Evolutionary conservation across 225 moss, liverwort and hornwort genomes (phyloP).

Genomic region (Pleurozium schreberi): DNA sequence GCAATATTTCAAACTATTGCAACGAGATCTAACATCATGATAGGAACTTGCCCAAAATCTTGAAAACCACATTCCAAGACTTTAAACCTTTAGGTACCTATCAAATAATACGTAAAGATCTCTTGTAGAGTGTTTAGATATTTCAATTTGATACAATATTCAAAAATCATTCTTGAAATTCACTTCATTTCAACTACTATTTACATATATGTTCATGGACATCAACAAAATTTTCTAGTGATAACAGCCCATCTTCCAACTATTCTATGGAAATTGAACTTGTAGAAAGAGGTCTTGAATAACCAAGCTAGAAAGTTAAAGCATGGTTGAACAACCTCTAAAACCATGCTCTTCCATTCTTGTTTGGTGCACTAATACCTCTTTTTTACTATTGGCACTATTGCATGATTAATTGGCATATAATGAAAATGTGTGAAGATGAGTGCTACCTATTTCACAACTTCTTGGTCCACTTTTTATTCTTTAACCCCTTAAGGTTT

Average conservation of each 20-base stretch:
- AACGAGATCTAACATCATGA: not conserved
- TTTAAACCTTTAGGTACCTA: not conserved
- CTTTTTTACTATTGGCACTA: not conserved
- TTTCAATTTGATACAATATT: not conserved
- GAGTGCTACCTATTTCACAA: not conserved
- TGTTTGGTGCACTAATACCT: not conserved
- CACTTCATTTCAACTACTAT: not conserved
- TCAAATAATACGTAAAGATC: no score
- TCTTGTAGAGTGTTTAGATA: not conserved
- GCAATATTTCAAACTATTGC: not conserved
- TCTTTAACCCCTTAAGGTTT: no score
- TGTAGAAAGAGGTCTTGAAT: not conserved
- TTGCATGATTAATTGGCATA: not conserved
- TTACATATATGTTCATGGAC: not conserved
- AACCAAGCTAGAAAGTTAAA: fast-evolving
- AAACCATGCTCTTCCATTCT: not conserved
- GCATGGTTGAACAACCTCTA: not conserved
- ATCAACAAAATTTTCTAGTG: not conserved
- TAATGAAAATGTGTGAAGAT: not conserved
- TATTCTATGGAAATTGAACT: not conserved
- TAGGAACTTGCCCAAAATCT: fast-evolving
- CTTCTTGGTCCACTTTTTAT: not conserved
- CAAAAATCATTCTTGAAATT: not conserved
- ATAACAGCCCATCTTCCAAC: not conserved
- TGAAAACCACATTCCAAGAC: not conserved